These are phyloP conservation scores for Syncephalis fuscata DNA, from an alignment of 371 early-diverging fungal genomes.

Conservation along the genomic window DNA sequence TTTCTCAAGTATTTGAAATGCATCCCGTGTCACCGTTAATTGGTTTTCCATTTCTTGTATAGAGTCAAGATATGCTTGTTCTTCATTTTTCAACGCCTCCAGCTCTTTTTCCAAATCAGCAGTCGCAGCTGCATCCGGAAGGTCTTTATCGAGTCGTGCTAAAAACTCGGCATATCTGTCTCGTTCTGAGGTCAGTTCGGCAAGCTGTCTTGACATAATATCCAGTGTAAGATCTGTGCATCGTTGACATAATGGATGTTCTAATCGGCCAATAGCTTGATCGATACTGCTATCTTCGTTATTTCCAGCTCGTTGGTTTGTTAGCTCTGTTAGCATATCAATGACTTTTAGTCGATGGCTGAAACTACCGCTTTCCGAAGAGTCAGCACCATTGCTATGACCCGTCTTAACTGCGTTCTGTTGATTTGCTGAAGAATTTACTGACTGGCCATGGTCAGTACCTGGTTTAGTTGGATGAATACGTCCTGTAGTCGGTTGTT, in stretches of 20 bases:
- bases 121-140: conserved; percentile 28
- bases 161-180: conserved; percentile 61
- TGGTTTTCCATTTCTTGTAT: conserved; percentile 38
- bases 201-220: conserved; percentile 43
- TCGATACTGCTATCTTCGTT: no score
- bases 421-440: no score
- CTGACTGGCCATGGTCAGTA: no score
- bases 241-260: conserved; percentile 80
- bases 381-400: no score
- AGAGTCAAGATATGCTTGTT: conserved; percentile 28
- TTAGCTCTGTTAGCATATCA: no score
- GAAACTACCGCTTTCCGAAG: no score
- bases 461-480: no score
- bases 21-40: conserved; percentile 28
- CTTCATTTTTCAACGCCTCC: conserved; percentile 28
- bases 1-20: conserved; percentile 34
- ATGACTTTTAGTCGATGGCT: no score
- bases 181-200: conserved; percentile 47
- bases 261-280: conserved; percentile 10
- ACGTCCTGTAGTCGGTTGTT: no score
- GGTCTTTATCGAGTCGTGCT: conserved; percentile 28
- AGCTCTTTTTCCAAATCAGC: conserved; percentile 22
- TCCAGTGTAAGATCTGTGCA: conserved; percentile 67
- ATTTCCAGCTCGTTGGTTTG: no score
- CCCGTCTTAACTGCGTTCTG: no score